Base-by-base conservation (phyloP, 352 stramenopile genomes). In the Pythium volutum region DNA sequence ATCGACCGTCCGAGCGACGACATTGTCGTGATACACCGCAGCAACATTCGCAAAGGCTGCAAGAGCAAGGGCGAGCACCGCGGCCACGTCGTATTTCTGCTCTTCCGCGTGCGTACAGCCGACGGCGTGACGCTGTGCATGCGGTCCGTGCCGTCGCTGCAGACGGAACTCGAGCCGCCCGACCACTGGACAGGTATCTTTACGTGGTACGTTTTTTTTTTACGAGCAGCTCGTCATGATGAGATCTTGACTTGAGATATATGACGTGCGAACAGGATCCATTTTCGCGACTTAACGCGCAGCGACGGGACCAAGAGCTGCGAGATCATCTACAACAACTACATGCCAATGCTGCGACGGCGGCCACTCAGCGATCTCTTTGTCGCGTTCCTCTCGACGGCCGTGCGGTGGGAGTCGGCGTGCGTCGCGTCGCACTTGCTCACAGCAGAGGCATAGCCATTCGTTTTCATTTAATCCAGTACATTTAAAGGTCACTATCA, bases 1-100 rank as follows among this genome's bases (percentile, higher is more conserved):
- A 43, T 89, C n/a, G 77, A 88, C 55, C 69, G 71, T 11, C 67
- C 86, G 51, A 83, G 81, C 36, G 80, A 87, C 23, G 80, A 89
- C 59, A 84, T 74, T 26, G 68, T 89, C 20, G 76, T 89, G 46
- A 46, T 89, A 57, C 74, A 67, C 29, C 59, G 59, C 18, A 60
- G 74, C 10, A 75, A 82, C 59, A 68, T 69, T 2, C 26, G 49
- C 15, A 74, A 66, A n/a, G 67, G 73, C 2, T 78, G 81, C 49
- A 63, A 61, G n/a, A 26, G 81, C 49, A 63, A 63, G 22, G 27
- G 60, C 27, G 77, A 67, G 34, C 39, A 25, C 4, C 55, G 77
- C 16, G 77, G 75, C 43, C 80, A 79, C 47, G 75, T 71, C 22
- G 74, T 85, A 41, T 81, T 85, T 61, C 55, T 89, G 53, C 67